Conservation (phyloP, 768 basidiomycete species). For the Pisolithus microcarpus region DNA sequence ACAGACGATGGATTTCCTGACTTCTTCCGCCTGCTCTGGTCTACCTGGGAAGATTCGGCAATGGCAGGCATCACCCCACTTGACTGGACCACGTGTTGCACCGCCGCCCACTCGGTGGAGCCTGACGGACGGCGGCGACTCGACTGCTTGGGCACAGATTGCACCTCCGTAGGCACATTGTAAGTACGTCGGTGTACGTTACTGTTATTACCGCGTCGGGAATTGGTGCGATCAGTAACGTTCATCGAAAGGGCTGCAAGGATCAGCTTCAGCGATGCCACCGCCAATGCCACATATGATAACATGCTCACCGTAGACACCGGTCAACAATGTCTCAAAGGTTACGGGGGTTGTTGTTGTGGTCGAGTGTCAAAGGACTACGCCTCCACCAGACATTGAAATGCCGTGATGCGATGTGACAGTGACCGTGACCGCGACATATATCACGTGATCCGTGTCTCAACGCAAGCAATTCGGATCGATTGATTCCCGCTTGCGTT, state of each 20-base stretch:
- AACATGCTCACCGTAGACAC: background rate
- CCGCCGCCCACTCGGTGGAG: conserved; percentile 25
- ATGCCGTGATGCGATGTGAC: too few species aligned
- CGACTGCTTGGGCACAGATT: background rate
- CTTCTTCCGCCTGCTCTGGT: conserved; percentile 28
- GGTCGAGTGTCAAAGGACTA: too few species aligned
- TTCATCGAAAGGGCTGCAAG: background rate
- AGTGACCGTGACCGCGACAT: too few species aligned
- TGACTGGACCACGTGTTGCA: conserved; percentile 11
- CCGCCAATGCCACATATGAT: background rate
- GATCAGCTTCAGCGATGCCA: background rate
- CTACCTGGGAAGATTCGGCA: conserved; percentile 16
- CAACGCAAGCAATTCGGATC: background rate
- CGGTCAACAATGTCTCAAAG: background rate
- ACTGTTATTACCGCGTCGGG: conserved; percentile 14
- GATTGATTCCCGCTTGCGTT: background rate
- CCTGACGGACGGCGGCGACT: conserved; percentile 28
- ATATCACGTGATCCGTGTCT: background rate
- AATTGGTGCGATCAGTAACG: background rate
- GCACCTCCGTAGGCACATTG: background rate
- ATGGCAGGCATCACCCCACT: conserved; percentile 8
- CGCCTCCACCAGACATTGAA: too few species aligned
- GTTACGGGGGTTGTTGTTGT: too few species aligned
- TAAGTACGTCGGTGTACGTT: conserved; percentile 19
- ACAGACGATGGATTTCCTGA: conserved; percentile 8